Conservation (phyloP, 495 filamentous ascomycete species). For the Tuber brumale region DNA sequence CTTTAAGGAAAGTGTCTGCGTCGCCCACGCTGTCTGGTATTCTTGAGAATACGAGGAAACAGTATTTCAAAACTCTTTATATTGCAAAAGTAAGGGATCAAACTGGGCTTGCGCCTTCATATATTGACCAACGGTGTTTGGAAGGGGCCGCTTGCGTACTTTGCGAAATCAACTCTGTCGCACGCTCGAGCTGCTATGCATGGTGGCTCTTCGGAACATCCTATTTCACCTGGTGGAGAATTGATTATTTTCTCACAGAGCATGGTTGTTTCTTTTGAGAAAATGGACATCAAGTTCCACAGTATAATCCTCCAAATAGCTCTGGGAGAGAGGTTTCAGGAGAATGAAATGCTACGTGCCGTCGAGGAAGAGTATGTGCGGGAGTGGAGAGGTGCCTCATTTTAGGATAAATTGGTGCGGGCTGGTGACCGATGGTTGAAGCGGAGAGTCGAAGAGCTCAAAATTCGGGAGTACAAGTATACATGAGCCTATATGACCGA, state of each 20-base stretch:
- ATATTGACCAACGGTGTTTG: conserved; percentile 34
- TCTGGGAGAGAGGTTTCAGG: conserved; percentile 56
- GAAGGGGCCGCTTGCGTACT: conserved; percentile 86
- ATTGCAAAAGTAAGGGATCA: conserved; percentile 61
- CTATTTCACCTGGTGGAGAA: conserved; percentile 41
- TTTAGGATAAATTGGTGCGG: too few relatives aligned
- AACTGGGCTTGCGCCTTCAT: background rate
- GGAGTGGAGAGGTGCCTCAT: too few relatives aligned
- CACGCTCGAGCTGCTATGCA: conserved; percentile 73
- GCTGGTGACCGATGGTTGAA: too few relatives aligned
- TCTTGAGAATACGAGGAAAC: conserved; percentile 60
- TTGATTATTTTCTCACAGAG: conserved; percentile 63
- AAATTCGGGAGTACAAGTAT: too few relatives aligned
- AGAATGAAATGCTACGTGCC: too few relatives aligned
- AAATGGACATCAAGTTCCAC: conserved; percentile 82
- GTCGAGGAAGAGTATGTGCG: too few relatives aligned
- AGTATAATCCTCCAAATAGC: conserved; percentile 69
- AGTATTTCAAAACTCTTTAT: conserved; percentile 87
- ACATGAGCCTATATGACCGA: too few relatives aligned
- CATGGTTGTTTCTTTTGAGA: conserved; percentile 61
- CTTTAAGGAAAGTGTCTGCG: conserved; percentile 16
- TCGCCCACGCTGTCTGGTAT: conserved; percentile 57
- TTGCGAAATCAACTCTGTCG: conserved; percentile 89
- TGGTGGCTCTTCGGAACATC: conserved; percentile 48
- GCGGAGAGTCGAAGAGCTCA: too few relatives aligned